Evolutionary conservation across 805 yeast species (phyloP).

Genomic region (Zygosaccharomyces lentus): DNA sequence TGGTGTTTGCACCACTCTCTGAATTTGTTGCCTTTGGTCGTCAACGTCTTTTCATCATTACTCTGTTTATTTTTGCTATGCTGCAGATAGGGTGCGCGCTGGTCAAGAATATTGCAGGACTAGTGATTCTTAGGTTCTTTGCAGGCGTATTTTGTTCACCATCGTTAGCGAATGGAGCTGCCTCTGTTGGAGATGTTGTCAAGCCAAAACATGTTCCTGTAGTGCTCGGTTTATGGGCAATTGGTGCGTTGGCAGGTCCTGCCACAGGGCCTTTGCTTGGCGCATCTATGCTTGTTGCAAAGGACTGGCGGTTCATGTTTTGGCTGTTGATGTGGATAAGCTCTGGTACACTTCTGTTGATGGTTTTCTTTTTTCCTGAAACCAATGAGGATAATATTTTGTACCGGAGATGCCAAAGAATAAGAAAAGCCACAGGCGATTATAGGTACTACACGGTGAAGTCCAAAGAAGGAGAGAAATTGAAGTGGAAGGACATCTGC

Average conservation of each 20-base stretch:
- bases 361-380: constrained; percentile 45
- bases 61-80: constrained; percentile 45
- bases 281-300: constrained; percentile 43
- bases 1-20: constrained; percentile 54
- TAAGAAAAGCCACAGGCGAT: constrained; percentile 48
- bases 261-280: constrained; percentile 57
- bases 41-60: constrained; percentile 43
- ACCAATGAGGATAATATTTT: constrained; percentile 44
- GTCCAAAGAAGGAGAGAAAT: constrained; percentile 35
- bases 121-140: constrained; percentile 48
- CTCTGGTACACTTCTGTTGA: constrained; percentile 37
- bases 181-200: constrained; percentile 49
- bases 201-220: constrained; percentile 41
- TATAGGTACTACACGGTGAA: constrained; percentile 36
- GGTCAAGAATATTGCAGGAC: constrained; percentile 45
- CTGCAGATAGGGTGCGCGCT: constrained; percentile 57
- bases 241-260: constrained; percentile 53
- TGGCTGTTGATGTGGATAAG: constrained; percentile 46
- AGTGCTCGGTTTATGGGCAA: constrained; percentile 49
- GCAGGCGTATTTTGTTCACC: constrained; percentile 56
- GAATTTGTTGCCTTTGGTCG: constrained; percentile 54
- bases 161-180: constrained; percentile 55
- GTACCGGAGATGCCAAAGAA: constrained; percentile 44
- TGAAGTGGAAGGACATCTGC: constrained; percentile 20
- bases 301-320: constrained; percentile 52